phyloP scores from a whole-genome alignment of 169 alveolate genomes.

The Plasmodium knowlesi region DNA sequence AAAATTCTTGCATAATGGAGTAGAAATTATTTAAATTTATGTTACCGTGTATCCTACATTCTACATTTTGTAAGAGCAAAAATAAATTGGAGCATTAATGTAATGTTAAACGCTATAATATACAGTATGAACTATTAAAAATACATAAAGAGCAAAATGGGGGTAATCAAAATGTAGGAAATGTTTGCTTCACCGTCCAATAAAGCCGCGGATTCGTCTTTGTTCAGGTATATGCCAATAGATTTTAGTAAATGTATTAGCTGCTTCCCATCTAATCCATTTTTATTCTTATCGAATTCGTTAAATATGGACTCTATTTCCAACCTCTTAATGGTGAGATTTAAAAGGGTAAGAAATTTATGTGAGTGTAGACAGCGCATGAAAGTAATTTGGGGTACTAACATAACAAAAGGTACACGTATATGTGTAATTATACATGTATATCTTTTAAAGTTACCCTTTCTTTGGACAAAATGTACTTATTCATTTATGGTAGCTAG shows the following conservation, averaged over 20 bases:
- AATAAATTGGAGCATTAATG: conserved; percentile 9
- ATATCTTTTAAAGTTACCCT: conserved; percentile 54
- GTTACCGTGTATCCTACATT: conserved; percentile 58
- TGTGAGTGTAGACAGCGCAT: background rate
- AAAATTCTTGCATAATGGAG: conserved; percentile 68
- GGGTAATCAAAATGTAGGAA: background rate
- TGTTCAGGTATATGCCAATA: conserved; percentile 60
- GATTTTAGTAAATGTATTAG: conserved; percentile 47
- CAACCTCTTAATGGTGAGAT: conserved; percentile 34
- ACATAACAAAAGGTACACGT: background rate
- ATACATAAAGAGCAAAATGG: background rate
- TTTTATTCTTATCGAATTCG: conserved; percentile 55
- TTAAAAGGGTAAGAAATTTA: background rate
- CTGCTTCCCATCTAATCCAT: conserved; percentile 54
- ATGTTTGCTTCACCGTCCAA: conserved; percentile 44
- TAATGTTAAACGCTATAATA: background rate
- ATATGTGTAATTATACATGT: background rate
- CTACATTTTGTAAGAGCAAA: conserved; percentile 42
- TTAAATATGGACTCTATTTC: conserved; percentile 67
- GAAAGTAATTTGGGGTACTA: background rate
- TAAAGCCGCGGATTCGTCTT: conserved; percentile 49
- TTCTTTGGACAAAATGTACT: conserved; percentile 60
- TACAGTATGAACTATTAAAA: conserved; percentile 17
- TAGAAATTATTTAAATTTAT: conserved; percentile 58
- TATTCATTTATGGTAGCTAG: conserved; percentile 28